Base-by-base conservation (phyloP, 2,329 filamentous ascomycete genomes). In the Penicillium sp. region DNA sequence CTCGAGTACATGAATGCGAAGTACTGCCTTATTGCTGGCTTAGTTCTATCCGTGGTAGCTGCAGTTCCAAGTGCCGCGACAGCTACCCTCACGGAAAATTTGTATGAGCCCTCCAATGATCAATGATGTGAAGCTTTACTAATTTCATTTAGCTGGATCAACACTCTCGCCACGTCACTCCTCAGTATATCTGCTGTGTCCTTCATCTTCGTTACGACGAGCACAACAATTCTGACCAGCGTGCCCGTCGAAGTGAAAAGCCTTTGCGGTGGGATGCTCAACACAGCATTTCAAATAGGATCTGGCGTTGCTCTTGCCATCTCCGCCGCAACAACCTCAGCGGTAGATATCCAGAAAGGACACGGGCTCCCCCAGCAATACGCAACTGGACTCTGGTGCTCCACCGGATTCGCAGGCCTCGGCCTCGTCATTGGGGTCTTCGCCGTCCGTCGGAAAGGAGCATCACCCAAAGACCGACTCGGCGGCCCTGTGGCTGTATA, bases 261-360 rank as follows among this genome's bases (percentile, higher is more conserved):
- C 39, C 59, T 77, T 2, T 75, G 73, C 53, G 75, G 75, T 22
- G 75, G 75, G 19, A 76, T 77, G 68, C 64, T 78, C 37, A 78
- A 78, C 52, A 78, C 76, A 5, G 75, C 76, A 5, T 78, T 77
- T 57, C 75, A 78, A 64, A 76, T 78, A 22, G 75, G 76, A 9
- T 74, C 70, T 22, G 75, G 75, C 1, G 74, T 78, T 0, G 72
- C 73, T 1, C 63, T 77, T 21, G 76, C 76, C n/a, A 68, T 77
- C 26, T 71, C 73, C 3, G 68, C 73, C 27, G 72, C 76, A 5
- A 69, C 75, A 3, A 74, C 74, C 2, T 63, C 77, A 52, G 72
- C 70, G 3, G 73, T 76, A 3, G 74, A 77, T 52, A 71, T 70
- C 11, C 64, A 71, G 31, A 72, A 76, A 47, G 72, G 71, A 3